phyloP scores from a whole-genome alignment of 441 rosid species.

The Pelargonium exstipulatum region DNA sequence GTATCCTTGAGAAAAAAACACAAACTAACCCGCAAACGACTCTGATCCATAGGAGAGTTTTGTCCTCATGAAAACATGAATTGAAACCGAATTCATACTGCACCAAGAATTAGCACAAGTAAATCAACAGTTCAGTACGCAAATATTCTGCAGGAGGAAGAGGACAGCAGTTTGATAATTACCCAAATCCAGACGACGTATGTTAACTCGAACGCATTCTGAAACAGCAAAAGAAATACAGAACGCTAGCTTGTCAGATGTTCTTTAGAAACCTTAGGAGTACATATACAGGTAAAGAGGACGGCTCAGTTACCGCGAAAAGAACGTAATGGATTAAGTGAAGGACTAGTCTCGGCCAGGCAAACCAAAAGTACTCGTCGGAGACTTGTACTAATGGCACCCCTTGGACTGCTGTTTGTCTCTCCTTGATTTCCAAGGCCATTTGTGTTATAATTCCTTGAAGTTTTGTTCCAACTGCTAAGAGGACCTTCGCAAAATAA shows the following conservation, averaged over 20 bases:
- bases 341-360: constrained; percentile 63
- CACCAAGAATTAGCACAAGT: constrained; percentile 20
- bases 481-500: constrained; percentile 53
- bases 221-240: constrained; percentile 23
- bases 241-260: constrained; percentile 16
- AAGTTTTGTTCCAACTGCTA: constrained; percentile 85
- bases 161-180: constrained; percentile 22
- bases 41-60: constrained; percentile 35
- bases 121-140: neutral
- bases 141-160: neutral
- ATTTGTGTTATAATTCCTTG: constrained; percentile 71
- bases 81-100: constrained; percentile 89
- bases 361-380: constrained; percentile 78
- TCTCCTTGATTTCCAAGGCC: constrained; percentile 86
- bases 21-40: constrained; percentile 59
- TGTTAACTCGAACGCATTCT: constrained; percentile 95
- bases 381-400: constrained; percentile 91
- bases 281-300: neutral
- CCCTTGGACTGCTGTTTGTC: constrained; percentile 90
- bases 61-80: constrained; percentile 69
- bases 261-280: neutral
- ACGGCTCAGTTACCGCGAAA: constrained; percentile 53
- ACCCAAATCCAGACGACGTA: constrained; percentile 97
- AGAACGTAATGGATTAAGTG: constrained; percentile 77
- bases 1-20: neutral